These are phyloP conservation scores for Exophiala alcalophila DNA, from an alignment of 2,329 filamentous ascomycete species.

Conservation along the genomic window DNA sequence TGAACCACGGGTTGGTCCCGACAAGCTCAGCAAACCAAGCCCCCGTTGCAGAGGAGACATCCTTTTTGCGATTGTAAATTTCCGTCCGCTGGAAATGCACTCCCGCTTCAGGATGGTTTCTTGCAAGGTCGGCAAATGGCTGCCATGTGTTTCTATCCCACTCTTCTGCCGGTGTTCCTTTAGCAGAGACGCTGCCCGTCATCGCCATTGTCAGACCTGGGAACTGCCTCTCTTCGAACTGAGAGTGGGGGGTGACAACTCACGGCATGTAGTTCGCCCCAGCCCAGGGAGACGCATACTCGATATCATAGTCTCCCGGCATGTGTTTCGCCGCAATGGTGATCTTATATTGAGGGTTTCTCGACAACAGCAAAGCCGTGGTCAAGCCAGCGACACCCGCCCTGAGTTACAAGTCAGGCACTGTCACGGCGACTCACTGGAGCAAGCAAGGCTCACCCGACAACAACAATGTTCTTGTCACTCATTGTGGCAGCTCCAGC, in stretches of 20 bases:
- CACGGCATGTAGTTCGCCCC: constrained; percentile 71
- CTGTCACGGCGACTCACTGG: too few species aligned
- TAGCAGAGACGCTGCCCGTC: constrained; percentile 32
- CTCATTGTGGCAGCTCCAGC: constrained; percentile 11
- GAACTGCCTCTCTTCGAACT: too few species aligned
- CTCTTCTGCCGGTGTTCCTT: constrained; percentile 33
- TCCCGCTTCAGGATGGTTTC: constrained; percentile 66
- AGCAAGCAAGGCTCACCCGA: constrained; percentile 40
- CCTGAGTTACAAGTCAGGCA: constrained; percentile 1
- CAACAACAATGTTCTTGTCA: constrained; percentile 38
- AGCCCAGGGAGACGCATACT: constrained; percentile 81
- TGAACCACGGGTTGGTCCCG: constrained; percentile 69
- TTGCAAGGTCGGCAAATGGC: constrained; percentile 55
- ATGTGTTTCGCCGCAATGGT: constrained; percentile 76
- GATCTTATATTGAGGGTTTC: constrained; percentile 51
- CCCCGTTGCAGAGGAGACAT: constrained; percentile 53
- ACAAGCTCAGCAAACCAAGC: constrained; percentile 67
- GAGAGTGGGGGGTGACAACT: constrained; percentile 33
- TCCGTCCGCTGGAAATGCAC: constrained; percentile 67
- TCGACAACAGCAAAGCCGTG: constrained; percentile 56
- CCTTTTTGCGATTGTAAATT: constrained; percentile 62
- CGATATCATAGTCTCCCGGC: constrained; percentile 74
- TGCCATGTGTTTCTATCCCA: constrained; percentile 63
- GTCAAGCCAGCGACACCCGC: constrained; percentile 53
- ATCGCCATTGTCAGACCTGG: constrained; percentile 9